Evolutionary conservation across 805 yeast species (phyloP), one percentile per base, ranked within the genome.

Genomic region (Huiozyma sinensis): DNA sequence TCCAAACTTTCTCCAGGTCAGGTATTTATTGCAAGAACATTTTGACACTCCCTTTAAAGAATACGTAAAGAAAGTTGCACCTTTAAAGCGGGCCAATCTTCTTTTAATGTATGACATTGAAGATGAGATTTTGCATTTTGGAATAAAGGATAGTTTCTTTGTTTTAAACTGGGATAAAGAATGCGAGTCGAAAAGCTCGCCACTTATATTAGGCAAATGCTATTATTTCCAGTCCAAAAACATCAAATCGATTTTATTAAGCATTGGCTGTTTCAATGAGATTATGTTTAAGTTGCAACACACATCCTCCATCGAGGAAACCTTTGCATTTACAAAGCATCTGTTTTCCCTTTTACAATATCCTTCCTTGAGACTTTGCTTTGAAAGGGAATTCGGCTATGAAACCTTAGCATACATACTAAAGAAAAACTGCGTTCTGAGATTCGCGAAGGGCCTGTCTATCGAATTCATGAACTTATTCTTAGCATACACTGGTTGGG

Each of bases 401-500:
- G 40, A 49, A 2, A 37, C 52, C 6, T 37, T 60, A 17, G 48
- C 52, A n/a, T 52, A 52, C 36, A 44, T 53, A 9, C 38, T 61
- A 7, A 17, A 30, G 3, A 33, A 42, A 17, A 45, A 45, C 28
- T 49, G 50, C 8, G 46, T 51, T 5, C 44, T 42, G 38, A 50
- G 60, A 44, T 43, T 58, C 41, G 48, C 52, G 28, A 33, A 50
- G 28, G 50, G 55, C 6, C 50, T 73, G 3, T 54, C 63, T 6
- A 49, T 74, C n/a, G 69, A 68, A 13, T 61, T 79, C 3, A 53
- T 82, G 10, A 73, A 74, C 42, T 44, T 70, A 2, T 61, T 83
- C 17, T 55, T 81, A 6, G 64, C 57, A 5, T 73, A 69, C 55
- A 68, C 74, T 38, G 94, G 92, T 0, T 79, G 76, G 58, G 68